These are phyloP conservation scores for Phaeosphaeriaceae sp. DNA, from an alignment of 2,329 filamentous ascomycete genomes.

Conservation along the genomic window DNA sequence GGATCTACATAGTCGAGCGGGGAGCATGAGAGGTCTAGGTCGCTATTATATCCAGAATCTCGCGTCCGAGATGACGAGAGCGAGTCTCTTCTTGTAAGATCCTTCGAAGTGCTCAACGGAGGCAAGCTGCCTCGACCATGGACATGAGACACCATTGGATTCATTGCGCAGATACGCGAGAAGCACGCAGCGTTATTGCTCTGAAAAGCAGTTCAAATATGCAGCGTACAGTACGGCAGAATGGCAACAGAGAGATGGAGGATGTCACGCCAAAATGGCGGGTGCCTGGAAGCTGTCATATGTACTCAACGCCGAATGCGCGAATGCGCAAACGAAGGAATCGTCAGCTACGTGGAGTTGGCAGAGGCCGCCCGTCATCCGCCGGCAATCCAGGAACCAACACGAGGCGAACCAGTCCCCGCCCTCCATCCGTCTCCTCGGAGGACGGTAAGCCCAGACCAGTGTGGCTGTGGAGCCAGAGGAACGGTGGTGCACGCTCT, in stretches of 20 bases:
- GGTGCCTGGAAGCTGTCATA: constrained; percentile 18
- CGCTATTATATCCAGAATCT: constrained; percentile 43
- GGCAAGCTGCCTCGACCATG: constrained; percentile 20
- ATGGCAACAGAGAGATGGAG: background rate
- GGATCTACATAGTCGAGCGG: constrained; percentile 26
- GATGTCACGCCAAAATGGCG: constrained; percentile 2
- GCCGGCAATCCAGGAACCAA: constrained; percentile 14
- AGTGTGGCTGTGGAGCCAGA: constrained; percentile 10
- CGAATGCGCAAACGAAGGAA: constrained; percentile 26
- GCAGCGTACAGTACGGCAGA: background rate
- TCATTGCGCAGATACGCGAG: constrained; percentile 19
- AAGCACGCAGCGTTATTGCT: constrained; percentile 1
- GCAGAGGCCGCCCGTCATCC: constrained; percentile 11
- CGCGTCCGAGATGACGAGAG: constrained; percentile 34
- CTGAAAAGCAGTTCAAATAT: constrained; percentile 4
- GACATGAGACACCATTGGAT: constrained; percentile 9
- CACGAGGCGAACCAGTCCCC: background rate
- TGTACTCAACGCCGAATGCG: constrained; percentile 19
- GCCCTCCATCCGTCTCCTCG: constrained; percentile 1
- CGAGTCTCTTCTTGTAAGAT: constrained; percentile 30
- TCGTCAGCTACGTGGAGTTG: constrained; percentile 13
- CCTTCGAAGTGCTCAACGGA: constrained; percentile 23
- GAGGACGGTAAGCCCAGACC: constrained; percentile 5
- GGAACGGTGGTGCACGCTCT: background rate
- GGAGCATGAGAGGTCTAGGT: constrained; percentile 34